phyloP scores from a whole-genome alignment of 345 rosid species.

The Gossypium mustelinum region DNA sequence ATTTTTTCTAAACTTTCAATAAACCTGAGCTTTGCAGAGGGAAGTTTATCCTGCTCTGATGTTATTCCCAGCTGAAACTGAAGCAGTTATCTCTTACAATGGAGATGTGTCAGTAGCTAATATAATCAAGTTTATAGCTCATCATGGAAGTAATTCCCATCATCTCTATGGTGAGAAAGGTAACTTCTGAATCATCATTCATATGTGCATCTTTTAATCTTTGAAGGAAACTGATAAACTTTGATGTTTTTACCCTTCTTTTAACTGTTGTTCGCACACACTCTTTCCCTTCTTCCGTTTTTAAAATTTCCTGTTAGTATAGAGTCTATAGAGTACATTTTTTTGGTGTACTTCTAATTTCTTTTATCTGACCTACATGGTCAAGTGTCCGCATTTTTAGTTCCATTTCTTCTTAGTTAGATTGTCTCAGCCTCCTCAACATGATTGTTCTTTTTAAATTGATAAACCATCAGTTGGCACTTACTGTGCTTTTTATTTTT shows the following conservation, averaged over 20 bases:
- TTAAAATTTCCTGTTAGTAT: neutral
- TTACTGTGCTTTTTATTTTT: neutral
- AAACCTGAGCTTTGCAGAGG: constrained; percentile 47
- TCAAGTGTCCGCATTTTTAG: neutral
- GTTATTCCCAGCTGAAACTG: constrained; percentile 74
- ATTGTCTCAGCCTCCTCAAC: neutral
- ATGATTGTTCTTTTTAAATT: neutral
- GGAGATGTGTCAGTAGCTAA: constrained; percentile 71
- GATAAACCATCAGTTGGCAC: neutral
- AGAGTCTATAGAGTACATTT: neutral
- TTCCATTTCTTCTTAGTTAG: neutral
- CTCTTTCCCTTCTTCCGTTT: neutral
- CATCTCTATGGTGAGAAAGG: constrained; percentile 51
- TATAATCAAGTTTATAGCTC: constrained; percentile 62
- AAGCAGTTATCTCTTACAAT: constrained; percentile 45
- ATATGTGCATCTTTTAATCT: neutral
- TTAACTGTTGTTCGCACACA: neutral
- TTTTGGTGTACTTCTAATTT: neutral
- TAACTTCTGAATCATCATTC: constrained; percentile 23
- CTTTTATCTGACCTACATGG: neutral
- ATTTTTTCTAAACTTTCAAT: neutral
- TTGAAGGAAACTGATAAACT: neutral
- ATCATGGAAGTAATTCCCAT: constrained; percentile 51
- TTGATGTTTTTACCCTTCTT: neutral
- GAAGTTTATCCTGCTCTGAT: constrained; percentile 78